Conservation (phyloP, 495 filamentous ascomycete species). For the Collariella sp. region DNA sequence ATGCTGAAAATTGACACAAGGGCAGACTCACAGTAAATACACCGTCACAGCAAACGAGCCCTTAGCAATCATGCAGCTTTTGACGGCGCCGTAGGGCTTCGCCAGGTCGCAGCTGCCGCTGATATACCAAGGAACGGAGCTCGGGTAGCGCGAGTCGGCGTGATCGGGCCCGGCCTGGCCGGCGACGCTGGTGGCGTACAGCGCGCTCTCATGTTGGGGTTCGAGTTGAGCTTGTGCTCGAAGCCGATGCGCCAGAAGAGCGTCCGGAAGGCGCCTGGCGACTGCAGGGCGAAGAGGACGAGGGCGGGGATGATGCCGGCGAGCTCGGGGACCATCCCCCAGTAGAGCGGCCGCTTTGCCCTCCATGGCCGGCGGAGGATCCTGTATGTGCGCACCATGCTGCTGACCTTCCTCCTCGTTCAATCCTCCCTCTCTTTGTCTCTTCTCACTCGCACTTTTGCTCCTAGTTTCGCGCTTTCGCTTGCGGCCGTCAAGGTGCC, state of each 20-base stretch:
- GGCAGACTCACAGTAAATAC: constrained; percentile 55
- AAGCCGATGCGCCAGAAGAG: constrained; percentile 74
- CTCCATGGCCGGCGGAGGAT: constrained; percentile 53
- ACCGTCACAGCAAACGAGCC: constrained; percentile 61
- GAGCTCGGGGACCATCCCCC: constrained; percentile 62
- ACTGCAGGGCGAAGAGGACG: constrained; percentile 72
- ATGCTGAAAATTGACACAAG: not conserved
- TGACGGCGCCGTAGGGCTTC: constrained; percentile 41
- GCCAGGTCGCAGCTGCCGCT: constrained; percentile 66
- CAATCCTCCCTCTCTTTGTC: not conserved
- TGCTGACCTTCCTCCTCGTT: constrained; percentile 1
- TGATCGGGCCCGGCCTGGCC: constrained; percentile 74
- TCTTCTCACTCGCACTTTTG: no score
- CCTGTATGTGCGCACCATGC: constrained; percentile 31
- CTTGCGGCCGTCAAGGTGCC: not conserved
- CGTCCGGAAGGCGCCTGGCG: constrained; percentile 70
- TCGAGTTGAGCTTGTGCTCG: constrained; percentile 75
- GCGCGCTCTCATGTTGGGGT: constrained; percentile 52
- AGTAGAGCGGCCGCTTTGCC: constrained; percentile 52
- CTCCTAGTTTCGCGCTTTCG: not conserved
- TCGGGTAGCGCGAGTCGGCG: constrained; percentile 61
- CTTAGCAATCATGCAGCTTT: constrained; percentile 71
- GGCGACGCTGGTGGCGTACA: constrained; percentile 60
- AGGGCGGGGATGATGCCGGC: constrained; percentile 59
- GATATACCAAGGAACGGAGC: constrained; percentile 75